Conservation (phyloP, 176 grass and related monocot species). For the Musa acuminata region DNA sequence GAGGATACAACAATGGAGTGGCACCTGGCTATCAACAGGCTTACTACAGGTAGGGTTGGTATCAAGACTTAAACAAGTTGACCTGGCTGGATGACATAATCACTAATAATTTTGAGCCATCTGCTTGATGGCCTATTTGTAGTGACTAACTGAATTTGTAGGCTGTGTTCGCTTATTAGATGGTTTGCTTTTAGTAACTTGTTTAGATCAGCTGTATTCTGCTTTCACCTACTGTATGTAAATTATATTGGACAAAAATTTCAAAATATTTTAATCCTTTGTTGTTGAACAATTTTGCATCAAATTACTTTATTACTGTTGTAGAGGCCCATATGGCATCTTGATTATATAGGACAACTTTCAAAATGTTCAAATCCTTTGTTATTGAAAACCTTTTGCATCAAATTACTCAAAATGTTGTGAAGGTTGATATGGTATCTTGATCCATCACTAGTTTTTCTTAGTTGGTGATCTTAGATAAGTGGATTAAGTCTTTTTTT, state of each 20-base stretch:
- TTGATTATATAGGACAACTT: conserved; percentile 53
- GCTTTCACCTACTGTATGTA: conserved; percentile 38
- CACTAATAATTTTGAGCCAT: conserved; percentile 40
- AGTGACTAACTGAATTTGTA: conserved; percentile 78
- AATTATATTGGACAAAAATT: conserved; percentile 29
- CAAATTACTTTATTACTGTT: neutral
- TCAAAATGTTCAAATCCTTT: neutral
- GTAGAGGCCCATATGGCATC: conserved; percentile 16
- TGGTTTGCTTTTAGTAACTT: conserved; percentile 32
- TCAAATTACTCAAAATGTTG: neutral
- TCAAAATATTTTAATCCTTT: conserved; percentile 2
- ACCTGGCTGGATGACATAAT: conserved; percentile 47
- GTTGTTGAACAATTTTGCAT: conserved; percentile 15
- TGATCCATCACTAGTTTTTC: conserved; percentile 23
- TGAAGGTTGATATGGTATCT: conserved; percentile 21
- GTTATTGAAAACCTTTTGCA: conserved; percentile 11
- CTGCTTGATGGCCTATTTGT: conserved; percentile 57
- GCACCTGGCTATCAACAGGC: conserved; percentile 58
- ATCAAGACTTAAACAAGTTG: conserved; percentile 15
- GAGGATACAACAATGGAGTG: conserved; percentile 45
- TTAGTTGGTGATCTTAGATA: too few species aligned
- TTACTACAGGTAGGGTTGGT: conserved; percentile 52
- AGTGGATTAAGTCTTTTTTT: too few species aligned
- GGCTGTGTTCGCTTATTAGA: conserved; percentile 40
- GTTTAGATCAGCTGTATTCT: conserved; percentile 51